Evolutionary conservation across 805 yeast species (phyloP), one percentile per base, ranked within the genome.

Genomic region (Starmerella ratchasimensis): DNA sequence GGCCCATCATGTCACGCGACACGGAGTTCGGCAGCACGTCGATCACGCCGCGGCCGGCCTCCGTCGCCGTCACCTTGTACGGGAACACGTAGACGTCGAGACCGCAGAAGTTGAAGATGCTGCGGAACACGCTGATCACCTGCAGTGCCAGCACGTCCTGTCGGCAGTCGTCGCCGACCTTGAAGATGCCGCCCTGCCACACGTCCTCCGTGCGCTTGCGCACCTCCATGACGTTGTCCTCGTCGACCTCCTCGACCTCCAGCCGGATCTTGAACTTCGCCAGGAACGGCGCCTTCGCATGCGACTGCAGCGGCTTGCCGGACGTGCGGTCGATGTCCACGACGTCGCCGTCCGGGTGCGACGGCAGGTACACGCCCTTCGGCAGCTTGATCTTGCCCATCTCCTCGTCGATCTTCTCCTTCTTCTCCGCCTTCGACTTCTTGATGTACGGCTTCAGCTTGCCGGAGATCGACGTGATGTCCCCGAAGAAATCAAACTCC

Each of bases 1-100:
- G 73, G 29, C 99, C 99, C 36, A 90, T 68, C 97, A 90, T 88
- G 61, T 90, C 99, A 62, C 99, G 74, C 30, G 95, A 83, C 20
- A 83, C 77, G 5, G 96, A 79, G 55, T 88, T 81, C 24, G 98
- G 98, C 47, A 90, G 68, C 23, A 93, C 98, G 57, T 93, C 99
- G 62, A 90, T 90, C 31, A 90, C 93, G 60, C 99, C 99, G 64
- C 97, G 86, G 0, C 99, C 98, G 1, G 98, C 97, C 2, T 94
- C 95, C 8, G 99, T 90, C 1, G 99, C 98, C 0, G 95, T 86
- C 19, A 90, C 98, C 47, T 96, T 65, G 59, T 90, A 72, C 1
- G 99, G 98, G 61, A 73, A 93, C 19, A 90, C 93, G 58, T 68
- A 90, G 30, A 88, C 70, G 57, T 90, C 97, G 44, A 90, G 65